These are phyloP conservation scores for Ophidiomyces ophidiicola DNA, from an alignment of 2,329 filamentous ascomycete species.

Conservation along the genomic window DNA sequence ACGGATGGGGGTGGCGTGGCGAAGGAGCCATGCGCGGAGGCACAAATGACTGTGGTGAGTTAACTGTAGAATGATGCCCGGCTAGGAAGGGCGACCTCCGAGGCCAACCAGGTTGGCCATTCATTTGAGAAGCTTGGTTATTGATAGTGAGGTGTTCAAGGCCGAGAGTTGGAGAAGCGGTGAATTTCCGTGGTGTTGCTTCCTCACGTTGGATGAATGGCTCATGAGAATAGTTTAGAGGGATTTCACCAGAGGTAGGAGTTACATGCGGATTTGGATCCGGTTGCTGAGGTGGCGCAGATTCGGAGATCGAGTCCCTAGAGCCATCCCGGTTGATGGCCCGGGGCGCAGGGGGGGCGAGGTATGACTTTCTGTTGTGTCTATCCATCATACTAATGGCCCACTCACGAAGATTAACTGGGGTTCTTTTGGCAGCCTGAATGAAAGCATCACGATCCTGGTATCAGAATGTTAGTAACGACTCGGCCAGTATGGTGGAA, in stretches of 20 bases:
- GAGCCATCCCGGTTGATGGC: constrained; percentile 54
- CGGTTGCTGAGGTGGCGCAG: constrained; percentile 18
- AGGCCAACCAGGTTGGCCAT: constrained; percentile 1
- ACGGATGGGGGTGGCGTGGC: constrained; percentile 13
- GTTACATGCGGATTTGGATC: constrained; percentile 40
- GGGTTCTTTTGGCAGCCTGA: constrained; percentile 90
- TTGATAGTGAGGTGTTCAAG: constrained; percentile 34
- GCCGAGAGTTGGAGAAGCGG: constrained; percentile 25
- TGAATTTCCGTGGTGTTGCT: constrained; percentile 17
- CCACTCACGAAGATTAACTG: constrained; percentile 88
- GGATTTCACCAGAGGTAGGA: constrained; percentile 61
- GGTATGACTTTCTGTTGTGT: constrained; percentile 89
- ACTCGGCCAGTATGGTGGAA: too few species aligned
- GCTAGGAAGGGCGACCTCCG: constrained; percentile 9
- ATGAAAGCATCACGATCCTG: constrained; percentile 89
- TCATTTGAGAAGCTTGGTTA: constrained; percentile 7
- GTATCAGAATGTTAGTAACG: constrained; percentile 2
- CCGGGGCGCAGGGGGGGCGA: constrained; percentile 69
- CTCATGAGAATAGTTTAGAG: constrained; percentile 39
- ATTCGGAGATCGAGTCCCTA: constrained; percentile 38
- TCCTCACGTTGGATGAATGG: constrained; percentile 19
- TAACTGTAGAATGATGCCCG: constrained; percentile 7
- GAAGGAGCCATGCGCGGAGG: constrained; percentile 14
- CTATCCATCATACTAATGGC: constrained; percentile 86
- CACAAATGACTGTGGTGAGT: constrained; percentile 10